Base-by-base conservation (phyloP, 2,329 filamentous ascomycete species). In the Xylaria sp. region DNA sequence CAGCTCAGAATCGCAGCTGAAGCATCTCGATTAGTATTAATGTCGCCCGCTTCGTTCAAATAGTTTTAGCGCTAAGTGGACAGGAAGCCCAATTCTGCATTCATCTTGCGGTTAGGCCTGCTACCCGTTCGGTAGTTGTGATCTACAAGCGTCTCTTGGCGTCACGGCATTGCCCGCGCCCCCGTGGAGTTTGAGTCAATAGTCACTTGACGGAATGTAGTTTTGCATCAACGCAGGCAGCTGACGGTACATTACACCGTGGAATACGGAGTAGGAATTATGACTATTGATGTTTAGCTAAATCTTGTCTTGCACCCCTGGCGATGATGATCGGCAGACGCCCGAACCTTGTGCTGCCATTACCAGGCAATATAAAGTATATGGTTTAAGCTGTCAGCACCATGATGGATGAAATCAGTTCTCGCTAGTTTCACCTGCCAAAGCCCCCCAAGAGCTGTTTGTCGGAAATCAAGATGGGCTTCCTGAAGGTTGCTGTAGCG, bases 401-500 rank as follows among this genome's bases (percentile, higher is more conserved):
- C 3, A 18, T 10, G 9, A 39, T 5, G 2, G 23, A 23, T 5
- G 10, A 0, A 31, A 7, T 7, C 9, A 56, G 2, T 23, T 15
- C 25, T 51, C 39, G 6, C 13, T 9, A 52, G 48, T 48, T 20
- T 36, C 13, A 23, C 20, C 12, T 36, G 15, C 18, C 8, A 8
- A 51, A 13, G 25, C 28, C 46, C 20, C 52, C 13, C 1, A 52
- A 60, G 15, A 49, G 57, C 10, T 20, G 3, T 9, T 48, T 51
- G 36, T 39, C 48, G 20, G n/a, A 54, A 62, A 25, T 69, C 62
- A 69, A 41, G 9, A 72, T 72, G 71, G 66, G 63, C 31, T 65
- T 71, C 61, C 46, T 58, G 36, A 72, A 71, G 67, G 59, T 23
- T 10, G 64, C 60, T 0, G 48, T 69, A 58, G 63, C 61, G 39